These are phyloP conservation scores for Nemania bipapillata DNA, from an alignment of 2,329 filamentous ascomycete genomes.

Conservation along the genomic window DNA sequence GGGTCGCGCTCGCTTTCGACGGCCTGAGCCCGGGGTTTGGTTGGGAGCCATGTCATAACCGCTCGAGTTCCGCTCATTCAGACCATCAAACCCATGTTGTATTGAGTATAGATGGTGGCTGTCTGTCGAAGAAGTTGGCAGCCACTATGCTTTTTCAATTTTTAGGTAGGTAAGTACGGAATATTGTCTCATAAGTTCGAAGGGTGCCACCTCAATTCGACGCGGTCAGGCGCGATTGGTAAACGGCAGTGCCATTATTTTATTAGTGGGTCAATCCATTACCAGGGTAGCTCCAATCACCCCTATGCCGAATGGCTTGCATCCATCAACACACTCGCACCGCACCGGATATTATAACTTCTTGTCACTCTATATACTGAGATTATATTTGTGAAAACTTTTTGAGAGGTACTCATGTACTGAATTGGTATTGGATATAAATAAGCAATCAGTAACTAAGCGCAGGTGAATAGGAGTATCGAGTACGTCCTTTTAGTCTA, in stretches of 20 bases:
- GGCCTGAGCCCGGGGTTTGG: constrained; percentile 39
- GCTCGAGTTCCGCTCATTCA: constrained; percentile 10
- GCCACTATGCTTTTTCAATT: neutral
- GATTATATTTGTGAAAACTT: no score
- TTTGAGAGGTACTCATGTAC: no score
- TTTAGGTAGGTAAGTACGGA: neutral
- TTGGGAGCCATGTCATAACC: constrained; percentile 41
- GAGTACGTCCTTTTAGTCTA: no score
- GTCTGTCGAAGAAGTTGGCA: neutral
- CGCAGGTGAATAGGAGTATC: no score
- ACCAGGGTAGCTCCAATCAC: constrained; percentile 5
- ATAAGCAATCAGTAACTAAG: no score
- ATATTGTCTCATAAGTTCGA: neutral
- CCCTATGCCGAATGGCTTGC: no score
- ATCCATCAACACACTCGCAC: no score
- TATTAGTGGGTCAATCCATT: constrained; percentile 11
- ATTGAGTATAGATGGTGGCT: neutral
- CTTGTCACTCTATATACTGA: no score
- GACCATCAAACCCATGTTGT: constrained; percentile 1
- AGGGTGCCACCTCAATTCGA: constrained; percentile 1
- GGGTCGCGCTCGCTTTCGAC: constrained; percentile 45
- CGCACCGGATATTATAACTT: no score
- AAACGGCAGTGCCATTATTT: neutral
- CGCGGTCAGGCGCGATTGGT: constrained; percentile 32
- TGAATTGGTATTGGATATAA: no score